phyloP scores from a whole-genome alignment of 2,329 filamentous ascomycete genomes.

The Sporothrix inflata region DNA sequence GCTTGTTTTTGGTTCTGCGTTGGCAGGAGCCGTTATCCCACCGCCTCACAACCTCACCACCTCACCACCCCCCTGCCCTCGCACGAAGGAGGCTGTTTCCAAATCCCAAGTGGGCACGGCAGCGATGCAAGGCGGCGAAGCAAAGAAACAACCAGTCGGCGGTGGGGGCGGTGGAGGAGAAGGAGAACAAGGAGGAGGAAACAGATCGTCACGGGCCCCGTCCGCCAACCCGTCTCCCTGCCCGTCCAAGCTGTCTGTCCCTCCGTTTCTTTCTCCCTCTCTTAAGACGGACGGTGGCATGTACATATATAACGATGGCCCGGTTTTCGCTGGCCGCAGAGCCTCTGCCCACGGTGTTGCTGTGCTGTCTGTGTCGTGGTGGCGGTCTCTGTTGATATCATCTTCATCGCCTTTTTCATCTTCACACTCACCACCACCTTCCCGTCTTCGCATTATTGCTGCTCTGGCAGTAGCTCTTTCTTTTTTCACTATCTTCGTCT shows the following conservation, averaged over 20 bases:
- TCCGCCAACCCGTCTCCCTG: conserved; percentile 9
- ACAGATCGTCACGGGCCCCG: conserved; percentile 18
- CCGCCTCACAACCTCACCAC: neutral
- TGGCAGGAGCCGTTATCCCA: neutral
- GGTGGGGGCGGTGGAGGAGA: neutral
- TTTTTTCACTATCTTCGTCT: neutral
- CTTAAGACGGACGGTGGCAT: neutral
- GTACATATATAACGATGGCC: conserved; percentile 10
- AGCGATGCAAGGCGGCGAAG: conserved; percentile 7
- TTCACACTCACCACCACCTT: neutral
- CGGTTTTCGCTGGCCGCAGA: neutral
- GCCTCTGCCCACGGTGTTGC: neutral
- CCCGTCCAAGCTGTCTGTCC: neutral
- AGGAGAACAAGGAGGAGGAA: neutral
- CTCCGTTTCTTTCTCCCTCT: neutral
- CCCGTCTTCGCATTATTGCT: neutral
- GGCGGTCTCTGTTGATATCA: neutral
- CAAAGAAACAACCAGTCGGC: neutral
- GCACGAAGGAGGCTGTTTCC: neutral
- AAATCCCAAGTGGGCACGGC: conserved; percentile 4
- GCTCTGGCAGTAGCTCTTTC: conserved; percentile 1
- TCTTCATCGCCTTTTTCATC: neutral
- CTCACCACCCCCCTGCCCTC: neutral
- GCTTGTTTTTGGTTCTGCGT: neutral
- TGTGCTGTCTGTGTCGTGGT: neutral